Percentiles rank a stretch among this genome's conserved stretches.
These are phyloP conservation scores for Solanum aculeatissimum DNA, from an alignment of 305 asterid genomes.

Conservation along the genomic window DNA sequence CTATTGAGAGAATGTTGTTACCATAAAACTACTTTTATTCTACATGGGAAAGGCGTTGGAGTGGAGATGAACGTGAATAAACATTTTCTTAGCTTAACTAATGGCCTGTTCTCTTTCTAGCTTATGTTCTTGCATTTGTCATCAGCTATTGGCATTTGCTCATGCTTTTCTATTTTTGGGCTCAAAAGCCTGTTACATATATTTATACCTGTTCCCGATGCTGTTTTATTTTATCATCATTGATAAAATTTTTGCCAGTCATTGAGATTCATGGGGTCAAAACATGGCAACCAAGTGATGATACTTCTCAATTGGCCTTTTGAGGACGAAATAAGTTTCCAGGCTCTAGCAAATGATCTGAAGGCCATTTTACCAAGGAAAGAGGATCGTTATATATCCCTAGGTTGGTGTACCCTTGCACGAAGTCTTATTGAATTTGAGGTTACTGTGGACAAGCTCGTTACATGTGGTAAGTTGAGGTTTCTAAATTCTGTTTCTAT, in stretches of 20 bases:
- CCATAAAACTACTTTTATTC: background rate
- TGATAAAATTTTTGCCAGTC: conserved; percentile 25
- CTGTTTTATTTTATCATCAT: background rate
- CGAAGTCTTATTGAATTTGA: conserved; percentile 61
- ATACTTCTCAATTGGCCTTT: conserved; percentile 83
- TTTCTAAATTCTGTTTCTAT: background rate
- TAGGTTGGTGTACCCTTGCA: conserved; percentile 85
- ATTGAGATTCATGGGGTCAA: conserved; percentile 35
- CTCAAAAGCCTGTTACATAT: background rate
- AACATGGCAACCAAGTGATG: conserved; percentile 43
- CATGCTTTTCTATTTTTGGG: background rate
- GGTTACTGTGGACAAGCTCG: conserved; percentile 18
- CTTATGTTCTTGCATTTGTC: background rate
- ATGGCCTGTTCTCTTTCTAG: background rate
- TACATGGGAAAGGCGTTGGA: background rate
- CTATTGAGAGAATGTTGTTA: background rate
- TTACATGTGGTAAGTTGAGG: conserved; percentile 40
- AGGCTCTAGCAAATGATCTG: conserved; percentile 31
- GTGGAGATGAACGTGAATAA: background rate
- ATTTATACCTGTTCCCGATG: background rate
- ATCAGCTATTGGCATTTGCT: background rate
- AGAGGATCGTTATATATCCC: conserved; percentile 63
- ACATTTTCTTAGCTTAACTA: background rate
- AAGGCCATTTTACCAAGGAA: conserved; percentile 43
- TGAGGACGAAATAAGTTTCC: conserved; percentile 55